Base-by-base conservation (phyloP, 257 asterid species). In the Salvia rosmarinus region DNA sequence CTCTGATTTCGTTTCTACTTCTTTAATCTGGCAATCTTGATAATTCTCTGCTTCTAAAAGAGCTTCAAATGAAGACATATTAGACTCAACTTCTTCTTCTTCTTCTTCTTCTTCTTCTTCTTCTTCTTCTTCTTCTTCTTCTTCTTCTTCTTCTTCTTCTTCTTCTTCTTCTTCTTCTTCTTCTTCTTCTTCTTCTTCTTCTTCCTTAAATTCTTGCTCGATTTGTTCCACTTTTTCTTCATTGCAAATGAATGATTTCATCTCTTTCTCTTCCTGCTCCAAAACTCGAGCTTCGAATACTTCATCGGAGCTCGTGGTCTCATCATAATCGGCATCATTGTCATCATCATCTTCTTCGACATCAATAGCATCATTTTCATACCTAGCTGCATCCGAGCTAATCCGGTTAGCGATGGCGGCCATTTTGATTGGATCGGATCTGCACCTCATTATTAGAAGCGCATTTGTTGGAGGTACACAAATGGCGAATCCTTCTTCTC, bases 361-460 rank as follows among this genome's bases (percentile, higher is more conserved):
- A 0, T 71, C 82, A 4, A 64, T 62, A 0, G 64, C 76, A 2
- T 57, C 78, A 28, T 65, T 63, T 1, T 77, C 83, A 11, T 64
- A 34, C n/a, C 51, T 65, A 0, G 64, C 52, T 42, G 71, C 78
- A 63, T 88, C 98, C 80, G 91, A 86, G 40, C 86, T 79, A 25
- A 87, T 84, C 6, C 91, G 72, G 74, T 80, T 84, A 0, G 91
- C 80, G n/a, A 95, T 90, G 59, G 85, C 79, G 0, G 97, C 95
- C 89, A 95, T 85, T 78, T 90, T 88, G 80, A 88, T 74, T 0
- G 98, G 99, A 92, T 95, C 98, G 61, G 99, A 95, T 88, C 97
- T 87, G 72, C 99, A 95, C 68, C 99, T 85, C 99, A 95, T 95
- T 34, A 95, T 73, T 69, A 95, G 67, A 42, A 91, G 87, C 63